Conservation (phyloP, 352 stramenopile genomes). For the Phytophthora foliorum region DNA sequence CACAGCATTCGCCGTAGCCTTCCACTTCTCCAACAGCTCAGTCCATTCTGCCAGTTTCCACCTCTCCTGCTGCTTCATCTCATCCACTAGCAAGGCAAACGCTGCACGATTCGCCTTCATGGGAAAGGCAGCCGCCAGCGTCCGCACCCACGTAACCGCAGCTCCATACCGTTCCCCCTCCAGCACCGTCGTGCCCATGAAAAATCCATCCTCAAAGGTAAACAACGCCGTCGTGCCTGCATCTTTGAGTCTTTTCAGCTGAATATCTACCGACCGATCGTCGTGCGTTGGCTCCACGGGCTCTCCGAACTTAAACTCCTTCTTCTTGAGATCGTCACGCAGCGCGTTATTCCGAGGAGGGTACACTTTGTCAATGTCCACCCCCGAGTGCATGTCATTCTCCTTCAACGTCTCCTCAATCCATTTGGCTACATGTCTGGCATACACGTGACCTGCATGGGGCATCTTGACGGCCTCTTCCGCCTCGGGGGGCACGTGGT, state of each 20-base stretch:
- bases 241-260: conserved; percentile 69
- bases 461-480: conserved; percentile 47
- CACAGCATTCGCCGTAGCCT: conserved; percentile 44
- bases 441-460: conserved; percentile 37
- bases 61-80: conserved; percentile 38
- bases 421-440: conserved; percentile 64
- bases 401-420: conserved; percentile 66
- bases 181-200: conserved; percentile 65
- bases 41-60: conserved; percentile 68
- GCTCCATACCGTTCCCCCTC: conserved; percentile 65
- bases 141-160: conserved; percentile 67
- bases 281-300: conserved; percentile 41
- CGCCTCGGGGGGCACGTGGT: conserved; percentile 50
- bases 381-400: conserved; percentile 52
- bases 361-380: conserved; percentile 59
- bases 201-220: conserved; percentile 77
- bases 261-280: conserved; percentile 45
- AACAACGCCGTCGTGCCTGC: conserved; percentile 65
- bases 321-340: conserved; percentile 41
- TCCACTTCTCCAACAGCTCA: conserved; percentile 64
- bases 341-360: conserved; percentile 43
- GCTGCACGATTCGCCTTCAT: conserved; percentile 63
- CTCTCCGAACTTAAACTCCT: conserved; percentile 52
- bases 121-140: conserved; percentile 63
- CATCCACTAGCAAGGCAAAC: conserved; percentile 53